A percentile compares a stretch with the other conserved stretches of the same genome.
phyloP scores from a whole-genome alignment of 2,329 filamentous ascomycete species.

The Epichloe gansuensis region DNA sequence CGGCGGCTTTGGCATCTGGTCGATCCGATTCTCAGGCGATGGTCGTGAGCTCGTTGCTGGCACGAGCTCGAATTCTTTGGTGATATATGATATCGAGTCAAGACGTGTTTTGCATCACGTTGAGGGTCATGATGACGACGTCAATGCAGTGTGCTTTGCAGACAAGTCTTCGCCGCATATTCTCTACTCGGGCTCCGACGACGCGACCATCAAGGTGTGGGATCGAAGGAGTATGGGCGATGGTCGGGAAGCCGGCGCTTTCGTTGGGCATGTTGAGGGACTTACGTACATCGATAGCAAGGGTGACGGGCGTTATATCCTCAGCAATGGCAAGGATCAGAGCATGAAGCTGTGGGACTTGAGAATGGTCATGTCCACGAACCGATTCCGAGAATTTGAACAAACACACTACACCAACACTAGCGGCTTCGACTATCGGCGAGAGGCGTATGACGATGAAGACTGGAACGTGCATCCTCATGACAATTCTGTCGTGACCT shows the following conservation, averaged over 20 bases:
- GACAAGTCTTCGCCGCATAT: constrained; percentile 83
- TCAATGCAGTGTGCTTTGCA: constrained; percentile 94
- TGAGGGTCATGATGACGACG: constrained; percentile 70
- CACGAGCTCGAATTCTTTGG: constrained; percentile 63
- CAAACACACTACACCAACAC: constrained; percentile 38
- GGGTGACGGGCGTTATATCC: constrained; percentile 64
- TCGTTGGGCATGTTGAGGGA: constrained; percentile 53
- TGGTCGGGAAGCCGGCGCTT: constrained; percentile 53
- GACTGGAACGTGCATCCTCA: constrained; percentile 52
- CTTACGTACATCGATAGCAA: constrained; percentile 59
- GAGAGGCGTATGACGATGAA: constrained; percentile 49
- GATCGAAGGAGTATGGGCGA: constrained; percentile 87
- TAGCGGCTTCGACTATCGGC: constrained; percentile 63
- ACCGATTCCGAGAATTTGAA: constrained; percentile 44
- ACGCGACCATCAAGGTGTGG: constrained; percentile 91
- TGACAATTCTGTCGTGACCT: constrained; percentile 89
- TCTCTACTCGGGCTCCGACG: constrained; percentile 89
- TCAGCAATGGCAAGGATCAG: constrained; percentile 92
- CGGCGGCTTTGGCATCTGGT: constrained; percentile 60
- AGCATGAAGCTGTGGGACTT: constrained; percentile 97
- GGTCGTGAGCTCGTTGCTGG: constrained; percentile 84
- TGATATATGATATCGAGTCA: constrained; percentile 86
- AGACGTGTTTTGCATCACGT: constrained; percentile 62
- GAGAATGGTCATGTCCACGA: constrained; percentile 71
- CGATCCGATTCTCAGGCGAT: constrained; percentile 82